A percentile compares a stretch with the other conserved stretches of the same genome.
Conservation (phyloP, 148 eudicot genomes). For the Fagopyrum homotropicum region DNA sequence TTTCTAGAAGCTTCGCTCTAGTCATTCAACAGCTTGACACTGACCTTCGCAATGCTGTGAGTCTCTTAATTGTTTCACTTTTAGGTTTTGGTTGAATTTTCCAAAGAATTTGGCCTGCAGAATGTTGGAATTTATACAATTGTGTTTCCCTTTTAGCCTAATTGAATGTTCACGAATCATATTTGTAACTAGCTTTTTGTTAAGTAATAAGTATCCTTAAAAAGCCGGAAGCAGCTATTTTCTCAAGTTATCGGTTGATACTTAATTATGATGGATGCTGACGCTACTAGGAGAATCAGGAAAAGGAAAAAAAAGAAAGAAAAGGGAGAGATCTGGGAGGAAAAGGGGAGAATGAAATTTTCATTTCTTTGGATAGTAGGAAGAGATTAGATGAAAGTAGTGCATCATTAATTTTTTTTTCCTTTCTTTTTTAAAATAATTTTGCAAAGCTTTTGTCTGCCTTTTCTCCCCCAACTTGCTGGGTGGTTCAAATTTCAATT, state of each 20-base stretch:
- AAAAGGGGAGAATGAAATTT: too few relatives aligned
- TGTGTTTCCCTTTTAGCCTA: too few relatives aligned
- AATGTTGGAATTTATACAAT: neutral
- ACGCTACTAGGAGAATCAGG: neutral
- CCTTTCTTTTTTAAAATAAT: too few relatives aligned
- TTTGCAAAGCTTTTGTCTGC: neutral
- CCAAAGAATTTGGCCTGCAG: neutral
- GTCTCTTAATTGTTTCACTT: constrained; percentile 11
- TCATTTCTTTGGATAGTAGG: too few relatives aligned
- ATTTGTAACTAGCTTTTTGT: neutral
- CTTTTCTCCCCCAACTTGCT: neutral
- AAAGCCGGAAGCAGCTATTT: neutral
- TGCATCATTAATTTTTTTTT: too few relatives aligned
- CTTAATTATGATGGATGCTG: neutral
- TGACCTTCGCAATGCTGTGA: constrained; percentile 83
- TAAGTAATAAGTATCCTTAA: too few relatives aligned
- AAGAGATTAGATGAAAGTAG: too few relatives aligned
- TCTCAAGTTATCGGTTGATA: neutral
- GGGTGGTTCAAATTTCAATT: too few relatives aligned
- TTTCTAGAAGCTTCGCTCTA: constrained; percentile 82
- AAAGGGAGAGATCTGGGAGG: too few relatives aligned
- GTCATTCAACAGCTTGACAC: constrained; percentile 85
- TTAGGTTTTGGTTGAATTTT: neutral
- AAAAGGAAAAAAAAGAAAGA: too few relatives aligned
- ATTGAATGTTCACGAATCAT: too few relatives aligned